Conservation (phyloP, 2,329 filamentous ascomycete species). For the Geosmithia morbida region DNA sequence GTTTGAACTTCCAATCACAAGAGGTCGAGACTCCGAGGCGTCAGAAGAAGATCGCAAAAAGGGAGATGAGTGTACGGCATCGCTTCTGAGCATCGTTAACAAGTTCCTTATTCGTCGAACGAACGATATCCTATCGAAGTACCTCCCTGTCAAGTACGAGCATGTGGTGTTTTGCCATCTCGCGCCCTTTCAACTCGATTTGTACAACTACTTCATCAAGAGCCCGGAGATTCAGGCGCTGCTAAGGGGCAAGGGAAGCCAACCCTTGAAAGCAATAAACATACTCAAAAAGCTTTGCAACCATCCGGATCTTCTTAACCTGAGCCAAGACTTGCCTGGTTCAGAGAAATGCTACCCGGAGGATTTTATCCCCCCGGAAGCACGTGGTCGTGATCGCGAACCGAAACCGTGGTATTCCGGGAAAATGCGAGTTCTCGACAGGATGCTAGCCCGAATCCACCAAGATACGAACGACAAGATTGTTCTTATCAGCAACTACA, state of each 20-base stretch:
- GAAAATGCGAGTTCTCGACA: conserved; percentile 96
- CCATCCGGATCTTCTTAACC: conserved; percentile 81
- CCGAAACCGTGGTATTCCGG: conserved; percentile 93
- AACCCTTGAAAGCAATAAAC: conserved; percentile 91
- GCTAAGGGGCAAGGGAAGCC: conserved; percentile 83
- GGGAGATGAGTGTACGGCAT: conserved; percentile 69
- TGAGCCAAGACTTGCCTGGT: conserved; percentile 73
- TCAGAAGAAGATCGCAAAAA: conserved; percentile 68
- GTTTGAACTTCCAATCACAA: conserved; percentile 84
- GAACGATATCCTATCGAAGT: conserved; percentile 96
- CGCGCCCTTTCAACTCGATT: conserved; percentile 77
- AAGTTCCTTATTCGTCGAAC: conserved; percentile 97
- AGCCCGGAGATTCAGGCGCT: conserved; percentile 90
- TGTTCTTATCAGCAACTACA: conserved; percentile 97
- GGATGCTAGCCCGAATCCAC: conserved; percentile 91
- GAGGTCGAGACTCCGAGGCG: conserved; percentile 81
- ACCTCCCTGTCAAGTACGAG: conserved; percentile 95
- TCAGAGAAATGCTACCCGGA: conserved; percentile 70
- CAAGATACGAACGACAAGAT: conserved; percentile 98
- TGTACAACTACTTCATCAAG: conserved; percentile 96
- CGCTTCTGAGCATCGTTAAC: conserved; percentile 77
- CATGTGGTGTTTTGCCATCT: conserved; percentile 97
- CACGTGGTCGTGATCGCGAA: conserved; percentile 78
- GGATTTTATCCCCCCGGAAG: conserved; percentile 79
- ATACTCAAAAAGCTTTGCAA: conserved; percentile 98